phyloP scores from a whole-genome alignment of 2,329 filamentous ascomycete species.

The Pseudopyricularia javanii region DNA sequence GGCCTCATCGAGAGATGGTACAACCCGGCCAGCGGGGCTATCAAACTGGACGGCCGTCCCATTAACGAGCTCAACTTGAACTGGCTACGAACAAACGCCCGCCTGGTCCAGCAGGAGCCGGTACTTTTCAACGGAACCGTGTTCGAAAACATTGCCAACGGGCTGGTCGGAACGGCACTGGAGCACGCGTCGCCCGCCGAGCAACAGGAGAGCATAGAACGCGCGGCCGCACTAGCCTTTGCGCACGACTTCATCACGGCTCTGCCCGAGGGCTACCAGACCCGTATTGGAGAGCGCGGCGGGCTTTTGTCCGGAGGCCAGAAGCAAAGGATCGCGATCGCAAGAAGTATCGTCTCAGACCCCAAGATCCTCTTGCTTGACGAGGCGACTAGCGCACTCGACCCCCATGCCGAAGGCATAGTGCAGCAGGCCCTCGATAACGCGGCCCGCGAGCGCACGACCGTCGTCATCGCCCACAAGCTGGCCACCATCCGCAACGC shows the following conservation, averaged over 20 bases:
- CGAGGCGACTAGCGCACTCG: constrained; percentile 50
- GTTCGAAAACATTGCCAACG: constrained; percentile 48
- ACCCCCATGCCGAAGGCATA: constrained; percentile 29
- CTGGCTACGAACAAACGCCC: constrained; percentile 48
- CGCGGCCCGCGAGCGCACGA: constrained; percentile 48
- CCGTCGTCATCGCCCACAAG: constrained; percentile 53
- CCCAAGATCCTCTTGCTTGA: constrained; percentile 55
- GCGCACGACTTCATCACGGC: constrained; percentile 13
- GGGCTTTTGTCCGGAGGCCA: constrained; percentile 57
- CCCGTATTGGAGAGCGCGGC: constrained; percentile 51
- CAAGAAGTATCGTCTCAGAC: constrained; percentile 50
- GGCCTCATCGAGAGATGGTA: constrained; percentile 27
- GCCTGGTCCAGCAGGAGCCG: constrained; percentile 56
- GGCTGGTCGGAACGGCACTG: constrained; percentile 39
- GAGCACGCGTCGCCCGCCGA: constrained; percentile 38
- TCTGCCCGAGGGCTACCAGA: constrained; percentile 36
- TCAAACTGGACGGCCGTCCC: constrained; percentile 21
- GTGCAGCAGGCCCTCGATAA: constrained; percentile 44
- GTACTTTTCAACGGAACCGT: constrained; percentile 58
- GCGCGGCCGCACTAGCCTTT: constrained; percentile 51
- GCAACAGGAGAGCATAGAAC: constrained; percentile 43
- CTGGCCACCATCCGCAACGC: constrained; percentile 38
- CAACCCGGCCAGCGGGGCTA: constrained; percentile 17
- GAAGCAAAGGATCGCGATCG: constrained; percentile 54
- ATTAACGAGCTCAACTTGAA: constrained; percentile 22